Conservation (phyloP, 2,329 filamentous ascomycete species). For the Trichoderma semiorbis region DNA sequence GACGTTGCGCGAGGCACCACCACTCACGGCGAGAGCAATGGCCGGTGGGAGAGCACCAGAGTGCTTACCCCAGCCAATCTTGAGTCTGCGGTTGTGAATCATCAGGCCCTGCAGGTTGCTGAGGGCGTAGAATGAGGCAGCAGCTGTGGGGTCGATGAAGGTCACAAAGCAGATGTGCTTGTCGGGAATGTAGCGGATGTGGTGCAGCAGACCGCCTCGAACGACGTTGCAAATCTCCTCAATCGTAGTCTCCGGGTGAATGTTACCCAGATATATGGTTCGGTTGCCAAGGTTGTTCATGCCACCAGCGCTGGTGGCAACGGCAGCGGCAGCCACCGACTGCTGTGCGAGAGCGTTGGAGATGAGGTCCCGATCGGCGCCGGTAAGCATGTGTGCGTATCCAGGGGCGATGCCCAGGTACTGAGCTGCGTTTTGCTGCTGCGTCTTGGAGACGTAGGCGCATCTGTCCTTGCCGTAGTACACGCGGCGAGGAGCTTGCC, state of each 20-base stretch:
- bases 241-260: constrained; percentile 97
- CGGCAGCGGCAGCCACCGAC: constrained; percentile 92
- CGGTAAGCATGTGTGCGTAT: constrained; percentile 93
- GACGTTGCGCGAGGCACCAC: constrained; percentile 95
- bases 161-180: constrained; percentile 99
- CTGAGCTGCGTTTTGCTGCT: constrained; percentile 98
- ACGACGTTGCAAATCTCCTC: constrained; percentile 99
- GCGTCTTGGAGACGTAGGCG: constrained; percentile 98
- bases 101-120: constrained; percentile 97
- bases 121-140: constrained; percentile 94
- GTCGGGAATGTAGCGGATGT: constrained; percentile 98
- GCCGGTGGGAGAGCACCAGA: constrained; percentile 93
- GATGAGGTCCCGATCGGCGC: constrained; percentile 92
- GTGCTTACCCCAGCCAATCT: constrained; percentile 99
- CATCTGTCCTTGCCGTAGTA: constrained; percentile 99
- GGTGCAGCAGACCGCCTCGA: constrained; percentile 88
- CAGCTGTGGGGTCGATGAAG: constrained; percentile 97
- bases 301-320: constrained; percentile 92
- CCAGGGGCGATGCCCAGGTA: constrained; percentile 96
- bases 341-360: constrained; percentile 95
- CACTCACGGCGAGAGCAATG: constrained; percentile 92
- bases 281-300: constrained; percentile 97
- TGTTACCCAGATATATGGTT: constrained; percentile 97
- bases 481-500: constrained; percentile 91
- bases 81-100: constrained; percentile 97